phyloP scores from a whole-genome alignment of 306 rosid genomes.

The Vigna hirtella region DNA sequence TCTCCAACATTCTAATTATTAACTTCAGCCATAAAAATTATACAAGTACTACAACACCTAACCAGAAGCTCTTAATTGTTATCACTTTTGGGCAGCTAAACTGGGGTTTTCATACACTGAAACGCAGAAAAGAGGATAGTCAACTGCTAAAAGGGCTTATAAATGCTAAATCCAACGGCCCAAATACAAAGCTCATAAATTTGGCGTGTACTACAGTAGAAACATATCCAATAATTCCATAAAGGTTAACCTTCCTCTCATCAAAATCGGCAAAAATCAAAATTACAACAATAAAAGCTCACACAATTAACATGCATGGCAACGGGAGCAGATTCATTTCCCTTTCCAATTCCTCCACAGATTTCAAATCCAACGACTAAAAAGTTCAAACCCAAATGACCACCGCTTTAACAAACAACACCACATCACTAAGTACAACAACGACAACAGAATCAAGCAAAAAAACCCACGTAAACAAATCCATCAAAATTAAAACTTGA shows the following conservation, averaged over 20 bases:
- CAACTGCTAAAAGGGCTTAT: slow-evolving; percentile 13
- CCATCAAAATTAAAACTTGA: slow-evolving; percentile 42
- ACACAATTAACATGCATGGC: slow-evolving; percentile 14
- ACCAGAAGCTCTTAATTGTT: slow-evolving; percentile 14
- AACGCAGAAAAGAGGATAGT: slow-evolving; percentile 21
- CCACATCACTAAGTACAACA: neutral
- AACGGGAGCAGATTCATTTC: slow-evolving; percentile 6
- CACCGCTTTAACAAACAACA: slow-evolving; percentile 9
- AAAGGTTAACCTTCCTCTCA: slow-evolving; percentile 12
- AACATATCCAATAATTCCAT: slow-evolving; percentile 24
- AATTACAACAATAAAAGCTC: slow-evolving; percentile 10
- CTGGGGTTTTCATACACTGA: neutral
- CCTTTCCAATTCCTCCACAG: slow-evolving; percentile 20
- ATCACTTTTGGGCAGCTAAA: slow-evolving; percentile 9
- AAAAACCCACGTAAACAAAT: slow-evolving; percentile 31
- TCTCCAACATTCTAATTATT: slow-evolving; percentile 16
- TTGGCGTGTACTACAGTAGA: slow-evolving; percentile 23
- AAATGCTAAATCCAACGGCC: slow-evolving; percentile 38
- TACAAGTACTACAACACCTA: slow-evolving; percentile 6
- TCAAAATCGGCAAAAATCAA: slow-evolving; percentile 33
- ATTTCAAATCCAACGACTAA: slow-evolving; percentile 2
- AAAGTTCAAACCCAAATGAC: slow-evolving; percentile 23
- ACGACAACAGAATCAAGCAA: neutral
- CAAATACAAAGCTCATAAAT: neutral
- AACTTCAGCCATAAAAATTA: neutral